Evolutionary conservation across 768 basidiomycete species (phyloP).

Genomic region (Phaeotremella fagi): DNA sequence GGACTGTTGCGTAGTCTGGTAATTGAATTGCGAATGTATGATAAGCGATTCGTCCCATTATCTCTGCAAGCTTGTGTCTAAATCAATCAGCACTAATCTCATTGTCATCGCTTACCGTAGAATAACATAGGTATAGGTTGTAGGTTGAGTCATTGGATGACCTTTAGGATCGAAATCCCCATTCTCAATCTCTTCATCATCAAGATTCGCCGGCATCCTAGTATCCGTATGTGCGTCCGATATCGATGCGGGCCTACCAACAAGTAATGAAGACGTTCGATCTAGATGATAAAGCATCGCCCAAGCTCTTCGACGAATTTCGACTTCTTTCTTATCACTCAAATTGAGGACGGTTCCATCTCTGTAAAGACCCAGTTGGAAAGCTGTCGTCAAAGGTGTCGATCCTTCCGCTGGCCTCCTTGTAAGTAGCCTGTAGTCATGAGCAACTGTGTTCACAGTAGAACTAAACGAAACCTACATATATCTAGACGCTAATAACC

Average conservation of each 20-base stretch:
- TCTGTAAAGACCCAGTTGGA: slow-evolving; percentile 49
- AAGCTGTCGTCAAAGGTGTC: slow-evolving; percentile 49
- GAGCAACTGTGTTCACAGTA: background rate
- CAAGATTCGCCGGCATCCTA: slow-evolving; percentile 47
- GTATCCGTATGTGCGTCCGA: slow-evolving; percentile 49
- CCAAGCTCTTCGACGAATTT: slow-evolving; percentile 48
- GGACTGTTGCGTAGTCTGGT: slow-evolving; percentile 48
- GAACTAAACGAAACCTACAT: slow-evolving; percentile 38
- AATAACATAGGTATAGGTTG: slow-evolving; percentile 48
- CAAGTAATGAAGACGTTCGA: slow-evolving; percentile 47
- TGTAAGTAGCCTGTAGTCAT: slow-evolving; percentile 41
- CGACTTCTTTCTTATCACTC: slow-evolving; percentile 47
- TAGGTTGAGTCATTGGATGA: slow-evolving; percentile 46
- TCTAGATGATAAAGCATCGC: slow-evolving; percentile 49
- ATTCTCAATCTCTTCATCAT: slow-evolving; percentile 47
- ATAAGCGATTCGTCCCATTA: slow-evolving; percentile 49
- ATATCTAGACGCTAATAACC: slow-evolving; percentile 48
- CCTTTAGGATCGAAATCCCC: slow-evolving; percentile 46
- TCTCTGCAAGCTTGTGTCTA: slow-evolving; percentile 47
- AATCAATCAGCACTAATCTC: background rate
- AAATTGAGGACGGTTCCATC: slow-evolving; percentile 48
- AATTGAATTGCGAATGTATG: slow-evolving; percentile 49
- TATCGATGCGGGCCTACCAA: slow-evolving; percentile 48
- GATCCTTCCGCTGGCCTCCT: slow-evolving; percentile 49
- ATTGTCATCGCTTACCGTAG: slow-evolving; percentile 30